Evolutionary conservation across 163 green algal species (phyloP), one percentile per base, ranked within the genome.

Genomic region (Scenedesmus sp.): DNA sequence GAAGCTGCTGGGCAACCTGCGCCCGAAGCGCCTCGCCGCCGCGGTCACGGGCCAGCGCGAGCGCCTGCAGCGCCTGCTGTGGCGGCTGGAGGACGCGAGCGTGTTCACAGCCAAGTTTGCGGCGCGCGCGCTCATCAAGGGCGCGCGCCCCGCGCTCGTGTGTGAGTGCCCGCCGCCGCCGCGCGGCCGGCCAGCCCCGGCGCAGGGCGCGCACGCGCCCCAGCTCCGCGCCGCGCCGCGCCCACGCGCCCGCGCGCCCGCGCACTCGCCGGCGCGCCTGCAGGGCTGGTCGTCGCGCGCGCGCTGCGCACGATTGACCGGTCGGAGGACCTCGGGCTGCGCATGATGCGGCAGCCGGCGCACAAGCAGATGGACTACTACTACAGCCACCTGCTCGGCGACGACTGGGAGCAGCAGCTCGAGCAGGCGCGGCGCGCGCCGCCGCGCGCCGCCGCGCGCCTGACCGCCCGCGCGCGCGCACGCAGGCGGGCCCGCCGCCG

Each of bases 401-500:
- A 79, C 20, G 79, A 91, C 84, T 91, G 85, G 84, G 17, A 73
- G 63, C 11, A 84, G 63, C 84, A 81, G 63, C 20, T 86, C 36
- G 47, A 81, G 51, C 63, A 81, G 74, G 74, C 75, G 62, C n/a
- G 56, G 6, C 20, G 1, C 6, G 4, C 14, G 14, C 20, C 4
- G 2, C 53, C 53, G 26, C 53, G n/a, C 53, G n/a, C 26, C n/a
- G 22, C 48, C 22, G 48, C 1, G 18, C 18, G n/a, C n/a, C n/a
- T n/a, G n/a, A n/a, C n/a, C n/a, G n/a, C n/a, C n/a, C n/a, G n/a
- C n/a, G n/a, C n/a, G n/a, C n/a, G n/a, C n/a, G n/a, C n/a, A n/a
- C n/a, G n/a, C n/a, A n/a, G n/a, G n/a, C n/a, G n/a, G n/a, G n/a
- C n/a, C n/a, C n/a, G n/a, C n/a, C n/a, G n/a, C n/a, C n/a, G n/a